Evolutionary conservation across 805 yeast genomes (phyloP).

Genomic region (Candida chauliodis): DNA sequence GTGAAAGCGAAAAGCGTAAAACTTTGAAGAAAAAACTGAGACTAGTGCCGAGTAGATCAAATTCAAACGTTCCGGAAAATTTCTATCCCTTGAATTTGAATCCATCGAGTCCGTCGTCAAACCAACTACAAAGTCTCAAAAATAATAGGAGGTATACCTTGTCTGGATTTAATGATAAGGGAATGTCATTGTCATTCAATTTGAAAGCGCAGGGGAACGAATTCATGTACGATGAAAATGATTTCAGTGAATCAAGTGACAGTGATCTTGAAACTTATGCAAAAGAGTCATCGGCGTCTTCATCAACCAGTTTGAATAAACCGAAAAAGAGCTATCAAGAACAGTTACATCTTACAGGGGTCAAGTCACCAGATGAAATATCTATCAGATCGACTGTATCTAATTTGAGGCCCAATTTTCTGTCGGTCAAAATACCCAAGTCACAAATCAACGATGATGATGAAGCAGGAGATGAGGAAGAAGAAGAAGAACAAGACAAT

Average conservation of each 20-base stretch:
- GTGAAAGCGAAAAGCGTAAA: conserved; percentile 31
- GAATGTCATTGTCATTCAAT: conserved; percentile 62
- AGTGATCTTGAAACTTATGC: conserved; percentile 8
- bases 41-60: conserved; percentile 1
- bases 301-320: conserved; percentile 1
- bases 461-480: conserved; percentile 36
- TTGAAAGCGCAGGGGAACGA: conserved; percentile 56
- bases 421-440: conserved; percentile 69
- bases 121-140: conserved; percentile 15
- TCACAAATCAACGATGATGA: conserved; percentile 67
- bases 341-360: neutral
- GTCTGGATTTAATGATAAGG: conserved; percentile 69
- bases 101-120: conserved; percentile 16
- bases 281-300: neutral
- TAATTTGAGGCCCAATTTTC: conserved; percentile 56
- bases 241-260: conserved; percentile 15
- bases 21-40: conserved; percentile 10
- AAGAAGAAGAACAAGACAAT: conserved; percentile 10
- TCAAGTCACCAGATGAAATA: conserved; percentile 21
- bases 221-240: conserved; percentile 21
- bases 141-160: conserved; percentile 46
- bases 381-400: conserved; percentile 33
- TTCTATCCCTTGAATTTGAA: conserved; percentile 24
- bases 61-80: conserved; percentile 12
- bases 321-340: neutral